Evolutionary conservation across 2,329 filamentous ascomycete species (phyloP), one percentile per base, ranked within the genome.

Genomic region (Ilyonectria sp.): DNA sequence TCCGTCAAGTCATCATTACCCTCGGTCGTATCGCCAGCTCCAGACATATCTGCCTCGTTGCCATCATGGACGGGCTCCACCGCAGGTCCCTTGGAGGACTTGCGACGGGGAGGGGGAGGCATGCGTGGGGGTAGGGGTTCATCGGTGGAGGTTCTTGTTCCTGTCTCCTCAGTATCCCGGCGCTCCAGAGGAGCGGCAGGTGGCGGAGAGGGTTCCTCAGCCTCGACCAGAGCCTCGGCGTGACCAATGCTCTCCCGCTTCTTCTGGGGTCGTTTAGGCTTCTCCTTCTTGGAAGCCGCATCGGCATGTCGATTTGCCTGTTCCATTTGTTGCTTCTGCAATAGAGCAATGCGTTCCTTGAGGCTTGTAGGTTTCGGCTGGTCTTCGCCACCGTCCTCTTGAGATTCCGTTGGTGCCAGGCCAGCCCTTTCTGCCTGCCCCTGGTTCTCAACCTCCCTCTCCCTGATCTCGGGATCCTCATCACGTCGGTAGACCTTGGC

Each of bases 271-370:
- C 91, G 90, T 83, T 95, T 97, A 11, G 93, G 91, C 81, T 97
- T 97, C 75, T 97, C 94, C 79, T 97, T 95, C 83, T 93, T 97
- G 63, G 91, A 86, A 21, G 87, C 86, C 17, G 92, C 89, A 43
- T 96, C 94, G 8, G 93, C 93, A 81, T 95, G 93, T 59, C 95
- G 88, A 69, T 92, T 88, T 6, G 95, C 94, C 78, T 96, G 94
- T 78, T 98, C 96, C 78, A 94, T 85, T 81, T 99, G 96, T 79
- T 98, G 94, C 78, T 93, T 95, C 80, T 99, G 96, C 17, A 99
- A 85, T 59, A 97, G 85, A 31, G 96, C 96, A 82, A 99, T 98
- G 69, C 96, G 90, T 80, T 99, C 96, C 81, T 98, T 99, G 69
- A 99, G 81, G 73, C 93, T 98, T 63, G 94, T 93, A 26, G 95